Conservation (phyloP, 108 stramenopile genomes). For the Aurantiochytrium sp. region DNA sequence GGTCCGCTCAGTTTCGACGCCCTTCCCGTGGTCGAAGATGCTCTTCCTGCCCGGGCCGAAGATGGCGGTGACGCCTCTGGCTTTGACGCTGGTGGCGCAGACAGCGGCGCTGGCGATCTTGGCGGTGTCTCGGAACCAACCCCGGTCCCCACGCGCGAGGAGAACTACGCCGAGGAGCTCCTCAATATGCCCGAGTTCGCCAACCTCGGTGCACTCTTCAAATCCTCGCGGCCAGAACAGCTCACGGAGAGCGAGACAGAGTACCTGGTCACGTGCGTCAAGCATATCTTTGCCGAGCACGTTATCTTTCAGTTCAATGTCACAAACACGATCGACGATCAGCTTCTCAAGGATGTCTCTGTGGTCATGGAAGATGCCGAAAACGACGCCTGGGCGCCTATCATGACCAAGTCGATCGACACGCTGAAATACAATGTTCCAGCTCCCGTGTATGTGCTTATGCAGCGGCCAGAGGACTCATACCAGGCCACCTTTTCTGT, state of each 20-base stretch:
- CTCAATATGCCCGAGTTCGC: slow-evolving; percentile 78
- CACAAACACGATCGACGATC: slow-evolving; percentile 84
- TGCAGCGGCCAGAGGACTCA: slow-evolving; percentile 47
- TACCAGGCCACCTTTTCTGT: slow-evolving; percentile 42
- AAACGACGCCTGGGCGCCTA: slow-evolving; percentile 51
- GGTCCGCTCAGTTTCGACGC: slow-evolving; percentile 59
- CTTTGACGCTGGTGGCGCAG: slow-evolving; percentile 23
- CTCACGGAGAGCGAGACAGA: slow-evolving; percentile 79
- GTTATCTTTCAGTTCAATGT: slow-evolving; percentile 83
- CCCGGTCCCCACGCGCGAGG: slow-evolving; percentile 35
- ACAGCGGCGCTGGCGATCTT: slow-evolving; percentile 27
- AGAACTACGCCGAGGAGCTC: slow-evolving; percentile 64
- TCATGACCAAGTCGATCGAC: slow-evolving; percentile 53
- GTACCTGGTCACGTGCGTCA: slow-evolving; percentile 74
- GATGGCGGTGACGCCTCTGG: background rate
- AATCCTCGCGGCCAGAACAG: slow-evolving; percentile 52
- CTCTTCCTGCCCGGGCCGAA: background rate
- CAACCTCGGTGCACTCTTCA: slow-evolving; percentile 67
- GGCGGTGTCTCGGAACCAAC: background rate
- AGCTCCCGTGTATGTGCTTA: slow-evolving; percentile 63
- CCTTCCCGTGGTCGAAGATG: slow-evolving; percentile 72
- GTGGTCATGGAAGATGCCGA: slow-evolving; percentile 63
- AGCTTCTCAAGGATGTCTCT: slow-evolving; percentile 69
- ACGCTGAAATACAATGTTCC: slow-evolving; percentile 61
- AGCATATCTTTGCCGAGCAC: slow-evolving; percentile 76